Evolutionary conservation across 73 alveolate genomes (phyloP).

Genomic region (Paramecium caudatum): DNA sequence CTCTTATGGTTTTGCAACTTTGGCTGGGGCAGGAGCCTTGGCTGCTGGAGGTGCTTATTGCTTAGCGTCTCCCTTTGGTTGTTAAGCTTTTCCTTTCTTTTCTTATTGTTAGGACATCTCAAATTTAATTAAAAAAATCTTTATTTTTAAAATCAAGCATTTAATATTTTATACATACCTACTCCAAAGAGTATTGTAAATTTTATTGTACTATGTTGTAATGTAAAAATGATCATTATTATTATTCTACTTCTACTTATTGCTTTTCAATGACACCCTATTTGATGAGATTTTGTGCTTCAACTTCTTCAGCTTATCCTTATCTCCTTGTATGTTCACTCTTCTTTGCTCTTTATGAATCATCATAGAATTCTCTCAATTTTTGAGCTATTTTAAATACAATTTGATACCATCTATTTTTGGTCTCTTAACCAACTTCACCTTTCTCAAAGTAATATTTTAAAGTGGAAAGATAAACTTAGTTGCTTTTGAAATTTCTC

Average conservation of each 20-base stretch:
- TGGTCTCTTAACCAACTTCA: conserved; percentile 96
- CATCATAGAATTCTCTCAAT: conserved; percentile 63
- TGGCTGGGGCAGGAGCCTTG: conserved; percentile 47
- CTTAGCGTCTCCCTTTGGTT: conserved; percentile 3
- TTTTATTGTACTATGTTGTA: background rate
- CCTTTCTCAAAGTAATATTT: conserved; percentile 93
- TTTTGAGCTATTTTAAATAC: background rate
- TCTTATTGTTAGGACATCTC: conserved; percentile 37
- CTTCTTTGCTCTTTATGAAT: conserved; percentile 20
- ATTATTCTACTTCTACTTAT: background rate
- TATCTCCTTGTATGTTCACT: background rate
- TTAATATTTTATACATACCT: conserved; percentile 28
- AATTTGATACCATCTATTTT: conserved; percentile 84
- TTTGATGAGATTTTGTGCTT: conserved; percentile 8
- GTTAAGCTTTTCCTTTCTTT: conserved; percentile 40
- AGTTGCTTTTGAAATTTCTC: conserved; percentile 90
- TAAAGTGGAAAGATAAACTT: conserved; percentile 94
- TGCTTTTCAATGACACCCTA: conserved; percentile 6
- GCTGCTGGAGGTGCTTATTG: conserved; percentile 26
- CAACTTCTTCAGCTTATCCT: conserved; percentile 21
- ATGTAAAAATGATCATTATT: background rate
- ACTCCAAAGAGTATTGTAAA: background rate
- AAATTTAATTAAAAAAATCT: conserved; percentile 48
- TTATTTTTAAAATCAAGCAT: conserved; percentile 40
- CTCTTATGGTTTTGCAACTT: conserved; percentile 51